phyloP scores from a whole-genome alignment of 306 rosid genomes.

The Prunus persica region Prunus_persica_NCBIv2 NC_034009.1:27979501-27980000 shows the following conservation, averaged over 20 bases:
- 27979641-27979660: constrained; percentile 75
- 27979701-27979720: constrained; percentile 40
- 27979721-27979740: constrained; percentile 29
- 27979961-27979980: not conserved
- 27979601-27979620: constrained; percentile 66
- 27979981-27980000: not conserved
- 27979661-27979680: constrained; percentile 80
- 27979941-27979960: not conserved
- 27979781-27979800: constrained; percentile 26
- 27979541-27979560: constrained; percentile 88
- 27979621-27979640: constrained; percentile 56
- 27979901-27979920: not conserved
- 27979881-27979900: not conserved
- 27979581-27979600: constrained; percentile 87
- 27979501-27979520: constrained; percentile 91
- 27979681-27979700: constrained; percentile 80
- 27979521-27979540: constrained; percentile 95
- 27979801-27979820: constrained; percentile 11
- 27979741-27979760: constrained; percentile 62
- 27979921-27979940: not conserved
- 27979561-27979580: constrained; percentile 67
- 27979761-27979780: constrained; percentile 94
- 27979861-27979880: constrained; percentile 5
- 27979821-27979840: not conserved
- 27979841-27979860: not conserved